Evolutionary conservation across 2,329 filamentous ascomycete genomes (phyloP), one percentile per base, ranked within the genome.

Genomic region (Cladosporium velox): DNA sequence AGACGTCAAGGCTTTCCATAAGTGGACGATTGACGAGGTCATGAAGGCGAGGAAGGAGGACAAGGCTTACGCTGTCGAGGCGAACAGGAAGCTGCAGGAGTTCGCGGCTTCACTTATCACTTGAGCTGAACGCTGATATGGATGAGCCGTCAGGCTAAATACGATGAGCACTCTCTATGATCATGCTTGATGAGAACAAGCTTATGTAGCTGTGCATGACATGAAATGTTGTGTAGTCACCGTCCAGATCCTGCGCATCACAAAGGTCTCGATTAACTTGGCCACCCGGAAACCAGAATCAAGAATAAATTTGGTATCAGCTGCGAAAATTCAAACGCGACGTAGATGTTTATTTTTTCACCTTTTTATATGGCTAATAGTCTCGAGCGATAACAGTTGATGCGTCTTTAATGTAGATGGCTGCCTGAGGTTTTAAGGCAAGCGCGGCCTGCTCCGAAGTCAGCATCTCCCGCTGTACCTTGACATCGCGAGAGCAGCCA

Each of bases 11-110:
- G 57, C 66, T 44, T 66, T 67, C 21, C 66, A 72, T 44, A 60
- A 68, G 52, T 30, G 64, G 61, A 65, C 66, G 18, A 59, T 70
- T 58, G 62, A 65, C n/a, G 70, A 72, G 44, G 55, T 67, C 24
- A 65, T 59, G 55, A 66, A 70, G 59, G 62, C 70, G 59, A 69
- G 64, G 59, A 65, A 65, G 38, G 69, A 74, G 51, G 67, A 71
- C 57, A 67, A 64, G 21, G 61, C 54, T 15, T 52, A 47, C 7
- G 67, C 38, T 11, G 61, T 59, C n/a, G 64, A 67, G 57, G 66
- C 70, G n/a, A 69, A 72, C 34, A 57, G 51, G 54, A 72, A 68
- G 66, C 38, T 73, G 24, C 41, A 69, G 52, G 70, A 69, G 58
- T 64, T 73, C 28, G 32, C 57, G 57, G 61, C 61, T 57, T 55